Conservation (phyloP, 2,329 filamentous ascomycete species). For the Cryphonectria parasitica region DNA sequence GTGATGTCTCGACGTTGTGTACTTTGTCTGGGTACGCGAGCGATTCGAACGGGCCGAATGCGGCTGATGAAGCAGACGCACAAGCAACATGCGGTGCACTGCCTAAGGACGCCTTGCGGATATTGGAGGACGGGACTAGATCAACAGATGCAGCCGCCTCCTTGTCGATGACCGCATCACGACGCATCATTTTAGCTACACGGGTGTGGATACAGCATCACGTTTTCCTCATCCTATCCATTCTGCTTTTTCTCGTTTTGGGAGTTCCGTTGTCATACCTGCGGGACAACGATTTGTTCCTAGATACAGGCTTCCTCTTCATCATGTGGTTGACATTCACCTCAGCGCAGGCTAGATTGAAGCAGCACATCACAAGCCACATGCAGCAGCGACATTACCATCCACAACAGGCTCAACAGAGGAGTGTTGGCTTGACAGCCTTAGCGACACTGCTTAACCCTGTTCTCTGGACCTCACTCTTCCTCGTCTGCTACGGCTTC, state of each 20-base stretch:
- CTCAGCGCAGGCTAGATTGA: constrained; percentile 43
- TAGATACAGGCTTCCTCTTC: constrained; percentile 53
- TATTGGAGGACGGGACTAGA: constrained; percentile 6
- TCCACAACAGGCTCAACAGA: constrained; percentile 19
- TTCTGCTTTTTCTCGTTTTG: constrained; percentile 41
- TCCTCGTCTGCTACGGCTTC: constrained; percentile 49
- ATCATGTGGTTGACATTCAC: constrained; percentile 53
- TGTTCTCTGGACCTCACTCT: constrained; percentile 51
- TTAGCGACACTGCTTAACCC: constrained; percentile 51
- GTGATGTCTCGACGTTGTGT: constrained; percentile 31
- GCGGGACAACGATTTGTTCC: constrained; percentile 41
- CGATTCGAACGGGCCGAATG: constrained; percentile 6
- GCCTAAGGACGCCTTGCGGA: neutral
- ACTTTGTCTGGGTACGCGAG: constrained; percentile 19
- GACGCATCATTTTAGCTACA: neutral
- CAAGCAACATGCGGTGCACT: neutral
- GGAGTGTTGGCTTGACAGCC: constrained; percentile 32
- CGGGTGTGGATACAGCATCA: constrained; percentile 16
- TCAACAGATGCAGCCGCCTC: neutral
- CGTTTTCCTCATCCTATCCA: constrained; percentile 36
- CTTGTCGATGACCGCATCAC: neutral
- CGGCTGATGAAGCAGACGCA: neutral
- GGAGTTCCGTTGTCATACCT: constrained; percentile 47
- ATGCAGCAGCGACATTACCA: neutral
- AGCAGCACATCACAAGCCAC: constrained; percentile 28